Evolutionary conservation across 2,329 filamentous ascomycete species (phyloP), one percentile per base, ranked within the genome.

Genomic region (Pseudogymnoascus sp.): DNA sequence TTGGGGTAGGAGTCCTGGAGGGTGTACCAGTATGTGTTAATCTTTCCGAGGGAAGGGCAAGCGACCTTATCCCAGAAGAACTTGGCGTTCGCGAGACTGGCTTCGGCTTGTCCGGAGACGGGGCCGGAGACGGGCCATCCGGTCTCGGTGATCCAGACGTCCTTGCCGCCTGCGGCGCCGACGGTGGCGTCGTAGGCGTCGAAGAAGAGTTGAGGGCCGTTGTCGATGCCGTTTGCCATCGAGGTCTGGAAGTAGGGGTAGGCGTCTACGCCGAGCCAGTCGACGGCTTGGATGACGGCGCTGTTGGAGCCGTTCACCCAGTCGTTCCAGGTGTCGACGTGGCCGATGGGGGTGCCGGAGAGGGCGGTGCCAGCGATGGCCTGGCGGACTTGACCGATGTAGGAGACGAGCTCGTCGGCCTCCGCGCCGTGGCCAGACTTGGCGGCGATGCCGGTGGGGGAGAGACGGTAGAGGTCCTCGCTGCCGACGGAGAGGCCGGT

Each of bases 261-360:
- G 16, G 87, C 88, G 73, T 96, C 91, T 73, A 93, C 85, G 67
- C 92, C 92, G 64, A 96, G 75, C 82, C 86, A 96, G 79, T 96
- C 91, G 65, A 81, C 77, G 41, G 83, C 84, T 8, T 86, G 79
- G 64, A 91, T 85, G 64, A 96, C 85, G 43, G 81, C 84, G 59
- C 77, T 75, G 82, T 93, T 96, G 71, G 87, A 84, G 60, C 77
- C 75, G 75, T 96, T 91, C 72, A 85, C 85, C 81, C 86, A 93
- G 61, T 84, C 85, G 37, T 88, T 91, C 91, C 91, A 96, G 60
- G 92, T 96, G 73, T 96, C 92, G 72, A 96, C 91, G 76, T 96
- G 92, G 61, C 91, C 91, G 64, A 96, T 79, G 16, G 84, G 79
- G 52, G 79, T 81, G 23, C 76, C 76, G 38, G 81, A 77, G 23